phyloP scores from a whole-genome alignment of 306 rosid species.

The Amphicarpaea edgeworthii region DNA sequence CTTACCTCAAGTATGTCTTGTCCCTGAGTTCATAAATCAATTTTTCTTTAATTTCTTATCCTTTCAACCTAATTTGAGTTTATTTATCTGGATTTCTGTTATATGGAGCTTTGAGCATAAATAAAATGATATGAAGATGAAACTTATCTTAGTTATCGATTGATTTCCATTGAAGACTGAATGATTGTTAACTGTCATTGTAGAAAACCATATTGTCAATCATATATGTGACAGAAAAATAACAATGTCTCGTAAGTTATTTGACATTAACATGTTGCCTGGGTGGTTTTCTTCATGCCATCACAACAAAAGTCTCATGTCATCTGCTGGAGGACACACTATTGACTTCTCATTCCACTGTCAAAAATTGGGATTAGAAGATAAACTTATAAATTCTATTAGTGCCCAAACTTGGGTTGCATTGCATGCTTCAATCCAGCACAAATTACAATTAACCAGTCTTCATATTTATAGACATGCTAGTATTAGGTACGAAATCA shows the following conservation, averaged over 20 bases:
- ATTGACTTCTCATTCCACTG: slow-evolving; percentile 7
- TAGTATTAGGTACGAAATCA: neutral
- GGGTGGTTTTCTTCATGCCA: slow-evolving; percentile 6
- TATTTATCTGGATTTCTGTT: slow-evolving; percentile 24
- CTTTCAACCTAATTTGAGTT: slow-evolving; percentile 10
- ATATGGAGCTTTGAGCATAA: slow-evolving; percentile 20
- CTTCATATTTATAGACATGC: neutral
- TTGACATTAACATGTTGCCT: slow-evolving; percentile 14
- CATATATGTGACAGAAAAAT: slow-evolving; percentile 18
- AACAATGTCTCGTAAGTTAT: slow-evolving; percentile 24
- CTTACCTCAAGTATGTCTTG: slow-evolving; percentile 84
- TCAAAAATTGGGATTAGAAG: slow-evolving; percentile 12
- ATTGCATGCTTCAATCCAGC: neutral
- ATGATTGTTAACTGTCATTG: neutral
- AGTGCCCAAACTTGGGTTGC: slow-evolving; percentile 15
- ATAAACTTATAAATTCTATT: neutral
- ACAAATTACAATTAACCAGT: neutral
- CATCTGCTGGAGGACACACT: neutral
- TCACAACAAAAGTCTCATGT: neutral
- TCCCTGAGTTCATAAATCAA: neutral
- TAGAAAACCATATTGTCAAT: slow-evolving; percentile 9
- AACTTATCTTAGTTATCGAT: neutral
- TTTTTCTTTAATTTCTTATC: slow-evolving; percentile 21
- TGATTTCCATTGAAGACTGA: slow-evolving; percentile 14
- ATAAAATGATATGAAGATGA: slow-evolving; percentile 33